Conservation (phyloP, 768 basidiomycete genomes). For the Hygrophorus pudorinus region DNA sequence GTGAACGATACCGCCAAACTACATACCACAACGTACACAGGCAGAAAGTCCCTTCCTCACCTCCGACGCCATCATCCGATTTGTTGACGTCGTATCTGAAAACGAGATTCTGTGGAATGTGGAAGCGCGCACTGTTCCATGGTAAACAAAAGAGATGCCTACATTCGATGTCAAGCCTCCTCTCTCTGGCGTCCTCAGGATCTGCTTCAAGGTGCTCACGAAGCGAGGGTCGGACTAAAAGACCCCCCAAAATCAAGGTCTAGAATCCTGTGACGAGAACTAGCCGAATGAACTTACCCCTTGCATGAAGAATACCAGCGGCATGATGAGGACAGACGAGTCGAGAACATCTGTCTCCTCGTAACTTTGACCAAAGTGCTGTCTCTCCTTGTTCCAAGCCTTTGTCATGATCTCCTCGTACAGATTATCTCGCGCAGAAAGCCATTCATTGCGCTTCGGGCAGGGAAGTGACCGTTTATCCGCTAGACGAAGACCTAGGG, state of each 20-base stretch:
- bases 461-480: conserved; percentile 93
- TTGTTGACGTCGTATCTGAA: conserved; percentile 84
- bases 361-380: conserved; percentile 82
- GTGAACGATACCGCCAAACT: background rate
- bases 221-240: conserved; percentile 80
- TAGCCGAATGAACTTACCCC: conserved; percentile 35
- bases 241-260: background rate
- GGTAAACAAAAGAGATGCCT: conserved; percentile 12
- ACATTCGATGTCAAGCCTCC: conserved; percentile 89
- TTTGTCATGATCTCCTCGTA: conserved; percentile 93
- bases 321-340: conserved; percentile 86
- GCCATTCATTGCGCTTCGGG: conserved; percentile 63
- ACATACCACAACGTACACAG: conserved; percentile 73
- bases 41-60: conserved; percentile 92
- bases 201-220: conserved; percentile 70
- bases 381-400: conserved; percentile 67
- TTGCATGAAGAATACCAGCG: conserved; percentile 85
- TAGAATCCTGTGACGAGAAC: background rate
- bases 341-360: conserved; percentile 79
- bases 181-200: conserved; percentile 79
- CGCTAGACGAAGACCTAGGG: conserved; percentile 69
- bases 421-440: conserved; percentile 62
- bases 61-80: conserved; percentile 89
- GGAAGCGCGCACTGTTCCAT: background rate
- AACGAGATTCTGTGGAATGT: conserved; percentile 54